Evolutionary conservation across 2,329 filamentous ascomycete genomes (phyloP), one percentile per base, ranked within the genome.

Genomic region (Sclerotiophoma versabilis): DNA sequence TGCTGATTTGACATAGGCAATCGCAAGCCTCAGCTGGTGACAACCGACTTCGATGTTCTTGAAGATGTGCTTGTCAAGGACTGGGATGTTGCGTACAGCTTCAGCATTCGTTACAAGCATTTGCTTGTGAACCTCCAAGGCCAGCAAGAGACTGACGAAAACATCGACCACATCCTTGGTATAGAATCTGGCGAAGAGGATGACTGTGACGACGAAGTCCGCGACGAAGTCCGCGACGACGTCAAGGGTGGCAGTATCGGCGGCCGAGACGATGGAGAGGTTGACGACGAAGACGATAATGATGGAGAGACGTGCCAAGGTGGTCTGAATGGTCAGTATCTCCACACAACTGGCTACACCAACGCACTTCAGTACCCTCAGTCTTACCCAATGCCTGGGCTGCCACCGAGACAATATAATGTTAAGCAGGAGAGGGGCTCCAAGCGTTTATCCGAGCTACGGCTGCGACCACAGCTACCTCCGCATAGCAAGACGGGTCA

Each of bases 31-130:
- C 68, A 73, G 54, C 55, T 73, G 0, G 68, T 68, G 3, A 71
- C 63, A 1, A 70, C 70, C 0, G 69, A 72, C 41, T 71, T 72
- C 11, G 69, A 72, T 50, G 60, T 72, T 20, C 67, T 72, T n/a
- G 69, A 73, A 26, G 69, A 71, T 17, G 64, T 72, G 57, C 41
- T 72, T 8, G 53, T 63, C 12, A 62, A 62, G 30, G 58, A 63
- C 2, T 72, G 68, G 69, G 43, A 50, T 2, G 52, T 71, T 1
- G 22, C 43, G 0, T 60, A 61, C 26, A 57, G 61, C 30, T 72
- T 73, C 48, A 39, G 54, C 7, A 63, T 71, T 10, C 59, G 68
- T n/a, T 72, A 71, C 41, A 72, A 71, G 58, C 65, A 73, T 53
- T 47, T 71, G 1, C 53, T 71, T 3, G 58, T 61, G n/a, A 54